Percentiles rank a stretch among this genome's conserved stretches.
Conservation (phyloP, 768 basidiomycete genomes). For the Naganishia vaughanmartiniae region DNA sequence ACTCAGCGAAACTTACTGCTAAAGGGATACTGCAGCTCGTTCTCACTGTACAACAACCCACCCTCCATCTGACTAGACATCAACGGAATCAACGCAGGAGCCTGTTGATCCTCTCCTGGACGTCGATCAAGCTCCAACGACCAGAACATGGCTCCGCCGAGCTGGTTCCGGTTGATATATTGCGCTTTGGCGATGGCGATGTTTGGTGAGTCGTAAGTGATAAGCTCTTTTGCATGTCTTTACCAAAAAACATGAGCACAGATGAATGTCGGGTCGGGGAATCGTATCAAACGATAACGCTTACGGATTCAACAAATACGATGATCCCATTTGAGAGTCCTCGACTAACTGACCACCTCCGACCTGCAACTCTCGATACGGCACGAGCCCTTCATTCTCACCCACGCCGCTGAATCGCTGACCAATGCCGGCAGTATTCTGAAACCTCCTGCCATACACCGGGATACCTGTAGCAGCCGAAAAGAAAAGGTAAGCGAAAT, state of each 20-base stretch:
- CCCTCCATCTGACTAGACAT: conserved; percentile 74
- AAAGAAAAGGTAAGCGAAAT: neutral
- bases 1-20: conserved; percentile 43
- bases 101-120: conserved; percentile 61
- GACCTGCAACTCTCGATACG: conserved; percentile 6
- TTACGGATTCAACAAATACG: conserved; percentile 75
- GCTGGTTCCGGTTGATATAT: conserved; percentile 70
- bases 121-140: conserved; percentile 56
- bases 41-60: conserved; percentile 63
- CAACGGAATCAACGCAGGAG: conserved; percentile 67
- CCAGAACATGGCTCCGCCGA: conserved; percentile 86
- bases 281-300: conserved; percentile 25
- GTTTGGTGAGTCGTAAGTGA: conserved; percentile 73
- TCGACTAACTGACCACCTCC: conserved; percentile 60
- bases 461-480: conserved; percentile 65
- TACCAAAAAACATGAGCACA: neutral
- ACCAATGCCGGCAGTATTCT: conserved; percentile 78
- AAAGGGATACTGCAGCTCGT: conserved; percentile 71
- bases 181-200: conserved; percentile 63
- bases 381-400: neutral
- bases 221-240: conserved; percentile 49
- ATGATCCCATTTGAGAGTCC: conserved; percentile 68
- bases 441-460: conserved; percentile 88
- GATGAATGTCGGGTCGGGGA: neutral
- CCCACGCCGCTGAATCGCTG: conserved; percentile 65